A percentile compares a stretch with the other conserved stretches of the same genome.
phyloP scores from a whole-genome alignment of 2,329 filamentous ascomycete genomes.

The Aspergillus pseudoterreus region DNA sequence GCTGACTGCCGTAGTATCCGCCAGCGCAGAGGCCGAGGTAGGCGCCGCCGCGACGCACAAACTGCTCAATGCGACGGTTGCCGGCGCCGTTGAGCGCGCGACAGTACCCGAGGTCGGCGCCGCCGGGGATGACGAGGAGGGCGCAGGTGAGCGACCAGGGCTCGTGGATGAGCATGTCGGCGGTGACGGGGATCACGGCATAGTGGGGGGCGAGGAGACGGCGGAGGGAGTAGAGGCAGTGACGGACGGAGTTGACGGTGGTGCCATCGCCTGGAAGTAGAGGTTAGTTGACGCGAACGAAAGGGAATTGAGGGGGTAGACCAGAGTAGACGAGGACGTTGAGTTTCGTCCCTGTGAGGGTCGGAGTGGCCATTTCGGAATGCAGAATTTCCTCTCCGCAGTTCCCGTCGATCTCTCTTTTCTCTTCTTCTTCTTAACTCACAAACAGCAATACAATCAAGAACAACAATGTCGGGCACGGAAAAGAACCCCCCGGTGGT shows the following conservation, averaged over 20 bases:
- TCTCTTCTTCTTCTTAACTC: not conserved
- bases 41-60: constrained; percentile 76
- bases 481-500: constrained; percentile 43
- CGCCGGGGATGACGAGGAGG: constrained; percentile 85
- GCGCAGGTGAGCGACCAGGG: constrained; percentile 87
- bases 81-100: constrained; percentile 81
- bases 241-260: constrained; percentile 81
- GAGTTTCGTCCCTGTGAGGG: constrained; percentile 62
- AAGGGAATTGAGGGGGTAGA: constrained; percentile 42
- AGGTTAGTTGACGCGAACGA: constrained; percentile 5
- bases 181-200: constrained; percentile 81
- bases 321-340: constrained; percentile 94
- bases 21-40: constrained; percentile 94
- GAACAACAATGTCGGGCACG: constrained; percentile 55
- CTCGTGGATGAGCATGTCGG: constrained; percentile 77
- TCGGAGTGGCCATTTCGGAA: constrained; percentile 30
- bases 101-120: constrained; percentile 91
- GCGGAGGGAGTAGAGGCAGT: constrained; percentile 82
- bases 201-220: constrained; percentile 85
- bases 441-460: not conserved
- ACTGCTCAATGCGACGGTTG: constrained; percentile 79
- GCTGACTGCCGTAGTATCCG: constrained; percentile 78
- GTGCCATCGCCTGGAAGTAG: constrained; percentile 68
- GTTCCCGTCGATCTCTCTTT: not conserved
- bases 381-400: constrained; percentile 5